These are phyloP conservation scores for Stachybotrys elegans DNA, from an alignment of 2,329 filamentous ascomycete genomes.

Conservation along the genomic window DNA sequence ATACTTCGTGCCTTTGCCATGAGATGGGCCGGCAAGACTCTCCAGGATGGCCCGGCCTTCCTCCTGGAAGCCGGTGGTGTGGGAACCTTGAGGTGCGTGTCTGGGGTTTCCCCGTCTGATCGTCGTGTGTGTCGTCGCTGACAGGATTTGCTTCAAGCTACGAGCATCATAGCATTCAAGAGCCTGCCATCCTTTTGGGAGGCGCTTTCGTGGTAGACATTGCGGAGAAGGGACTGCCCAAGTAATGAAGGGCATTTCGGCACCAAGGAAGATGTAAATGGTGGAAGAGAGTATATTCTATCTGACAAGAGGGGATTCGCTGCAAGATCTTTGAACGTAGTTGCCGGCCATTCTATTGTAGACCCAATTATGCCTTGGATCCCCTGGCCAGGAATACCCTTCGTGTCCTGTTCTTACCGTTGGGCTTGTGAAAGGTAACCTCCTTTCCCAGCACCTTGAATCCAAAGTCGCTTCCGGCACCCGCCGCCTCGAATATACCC, in stretches of 20 bases:
- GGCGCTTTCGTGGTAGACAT: constrained; percentile 59
- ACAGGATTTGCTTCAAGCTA: constrained; percentile 46
- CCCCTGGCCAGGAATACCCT: constrained; percentile 44
- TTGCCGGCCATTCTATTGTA: too few species aligned
- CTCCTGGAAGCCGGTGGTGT: constrained; percentile 87
- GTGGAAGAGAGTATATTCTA: not conserved
- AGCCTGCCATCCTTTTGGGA: constrained; percentile 75
- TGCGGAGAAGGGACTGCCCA: constrained; percentile 14
- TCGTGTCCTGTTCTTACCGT: constrained; percentile 7
- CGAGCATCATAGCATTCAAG: constrained; percentile 71
- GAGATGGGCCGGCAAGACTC: constrained; percentile 70
- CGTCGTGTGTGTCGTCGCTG: not conserved
- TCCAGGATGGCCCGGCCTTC: constrained; percentile 72
- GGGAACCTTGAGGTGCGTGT: constrained; percentile 67
- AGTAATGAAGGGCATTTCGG: not conserved
- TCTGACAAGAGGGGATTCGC: too few species aligned
- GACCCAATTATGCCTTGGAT: too few species aligned
- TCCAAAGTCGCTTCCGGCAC: constrained; percentile 50
- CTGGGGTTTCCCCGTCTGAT: too few species aligned
- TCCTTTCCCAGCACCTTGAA: constrained; percentile 49
- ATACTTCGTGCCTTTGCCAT: constrained; percentile 84
- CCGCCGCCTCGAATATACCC: constrained; percentile 59
- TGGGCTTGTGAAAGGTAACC: constrained; percentile 32
- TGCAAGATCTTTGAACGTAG: too few species aligned
- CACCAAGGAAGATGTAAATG: not conserved